A percentile compares a stretch with the other conserved stretches of the same genome.
These are phyloP conservation scores for Candida tunisiensis DNA, from an alignment of 1,139 yeast genomes.

Conservation along the genomic window DNA sequence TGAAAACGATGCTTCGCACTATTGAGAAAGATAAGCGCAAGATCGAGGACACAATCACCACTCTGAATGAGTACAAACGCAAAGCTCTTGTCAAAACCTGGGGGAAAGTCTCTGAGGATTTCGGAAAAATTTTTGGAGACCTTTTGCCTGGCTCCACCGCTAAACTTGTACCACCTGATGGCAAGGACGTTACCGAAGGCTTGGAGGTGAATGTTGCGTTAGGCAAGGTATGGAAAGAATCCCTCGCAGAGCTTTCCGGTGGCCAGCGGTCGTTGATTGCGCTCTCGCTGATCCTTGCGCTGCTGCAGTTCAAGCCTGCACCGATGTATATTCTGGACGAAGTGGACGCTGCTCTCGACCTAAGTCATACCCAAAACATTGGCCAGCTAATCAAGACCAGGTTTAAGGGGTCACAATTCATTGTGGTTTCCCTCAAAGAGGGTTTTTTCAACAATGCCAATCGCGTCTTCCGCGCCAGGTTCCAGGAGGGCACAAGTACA, in stretches of 20 bases:
- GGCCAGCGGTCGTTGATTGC: slow-evolving; percentile 96
- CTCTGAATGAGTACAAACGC: slow-evolving; percentile 73
- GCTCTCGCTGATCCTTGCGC: slow-evolving; percentile 73
- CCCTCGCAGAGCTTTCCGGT: slow-evolving; percentile 88
- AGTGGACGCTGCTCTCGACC: slow-evolving; percentile 95
- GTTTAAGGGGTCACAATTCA: slow-evolving; percentile 90
- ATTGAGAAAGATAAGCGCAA: slow-evolving; percentile 83
- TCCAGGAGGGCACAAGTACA: slow-evolving; percentile 93
- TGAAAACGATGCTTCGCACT: slow-evolving; percentile 68
- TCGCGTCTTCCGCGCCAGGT: slow-evolving; percentile 79
- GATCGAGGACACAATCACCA: slow-evolving; percentile 77
- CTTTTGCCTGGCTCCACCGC: slow-evolving; percentile 84
- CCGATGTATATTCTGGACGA: slow-evolving; percentile 97
- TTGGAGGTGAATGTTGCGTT: slow-evolving; percentile 80
- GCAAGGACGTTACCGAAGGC: slow-evolving; percentile 75
- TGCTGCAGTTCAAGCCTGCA: slow-evolving; percentile 89
- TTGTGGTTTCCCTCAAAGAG: slow-evolving; percentile 90
- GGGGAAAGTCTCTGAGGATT: slow-evolving; percentile 60
- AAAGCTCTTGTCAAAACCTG: slow-evolving; percentile 74
- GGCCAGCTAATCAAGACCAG: slow-evolving; percentile 92
- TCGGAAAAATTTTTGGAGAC: slow-evolving; percentile 86
- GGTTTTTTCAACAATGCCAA: slow-evolving; percentile 98
- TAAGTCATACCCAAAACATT: slow-evolving; percentile 93
- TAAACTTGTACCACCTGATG: slow-evolving; percentile 68
- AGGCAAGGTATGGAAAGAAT: slow-evolving; percentile 92